A percentile compares a stretch with the other conserved stretches of the same genome.
These are phyloP conservation scores for Penicillium angulare DNA, from an alignment of 495 filamentous ascomycete species.

Conservation along the genomic window DNA sequence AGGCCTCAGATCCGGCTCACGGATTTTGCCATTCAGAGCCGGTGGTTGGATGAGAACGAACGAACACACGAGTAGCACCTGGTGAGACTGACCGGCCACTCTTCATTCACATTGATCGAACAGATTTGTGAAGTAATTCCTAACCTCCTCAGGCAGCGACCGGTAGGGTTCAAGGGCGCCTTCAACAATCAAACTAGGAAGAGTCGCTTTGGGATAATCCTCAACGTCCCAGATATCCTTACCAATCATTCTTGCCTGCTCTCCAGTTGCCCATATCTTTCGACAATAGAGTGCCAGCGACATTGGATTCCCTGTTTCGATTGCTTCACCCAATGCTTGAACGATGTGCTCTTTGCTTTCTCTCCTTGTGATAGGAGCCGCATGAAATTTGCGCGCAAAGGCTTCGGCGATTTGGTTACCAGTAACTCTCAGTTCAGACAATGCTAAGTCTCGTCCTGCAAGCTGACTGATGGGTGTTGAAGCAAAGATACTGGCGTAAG, in stretches of 20 bases:
- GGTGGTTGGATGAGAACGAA: too few species aligned
- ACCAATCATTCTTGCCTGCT: slow-evolving; percentile 5
- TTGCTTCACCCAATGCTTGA: neutral
- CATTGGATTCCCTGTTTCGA: neutral
- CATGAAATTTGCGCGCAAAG: slow-evolving; percentile 8
- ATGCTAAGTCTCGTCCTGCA: slow-evolving; percentile 6
- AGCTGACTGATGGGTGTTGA: slow-evolving; percentile 10
- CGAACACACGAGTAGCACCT: too few species aligned
- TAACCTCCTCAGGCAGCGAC: too few species aligned
- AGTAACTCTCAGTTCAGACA: slow-evolving; percentile 16
- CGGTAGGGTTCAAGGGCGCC: slow-evolving; percentile 3
- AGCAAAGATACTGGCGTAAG: slow-evolving; percentile 18
- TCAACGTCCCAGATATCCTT: slow-evolving; percentile 5
- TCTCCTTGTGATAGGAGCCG: slow-evolving; percentile 7
- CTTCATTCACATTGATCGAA: too few species aligned
- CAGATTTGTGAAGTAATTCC: too few species aligned
- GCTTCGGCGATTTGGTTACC: slow-evolving; percentile 13
- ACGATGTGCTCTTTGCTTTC: slow-evolving; percentile 6
- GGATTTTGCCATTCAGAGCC: too few species aligned
- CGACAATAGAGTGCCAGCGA: slow-evolving; percentile 14
- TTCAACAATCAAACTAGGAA: slow-evolving; percentile 4
- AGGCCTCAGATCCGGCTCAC: too few species aligned
- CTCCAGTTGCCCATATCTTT: slow-evolving; percentile 18
- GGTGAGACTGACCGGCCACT: too few species aligned
- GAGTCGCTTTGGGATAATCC: slow-evolving; percentile 3